These are phyloP conservation scores for Beauveria asiatica DNA, from an alignment of 2,329 filamentous ascomycete genomes.

Conservation along the genomic window DNA sequence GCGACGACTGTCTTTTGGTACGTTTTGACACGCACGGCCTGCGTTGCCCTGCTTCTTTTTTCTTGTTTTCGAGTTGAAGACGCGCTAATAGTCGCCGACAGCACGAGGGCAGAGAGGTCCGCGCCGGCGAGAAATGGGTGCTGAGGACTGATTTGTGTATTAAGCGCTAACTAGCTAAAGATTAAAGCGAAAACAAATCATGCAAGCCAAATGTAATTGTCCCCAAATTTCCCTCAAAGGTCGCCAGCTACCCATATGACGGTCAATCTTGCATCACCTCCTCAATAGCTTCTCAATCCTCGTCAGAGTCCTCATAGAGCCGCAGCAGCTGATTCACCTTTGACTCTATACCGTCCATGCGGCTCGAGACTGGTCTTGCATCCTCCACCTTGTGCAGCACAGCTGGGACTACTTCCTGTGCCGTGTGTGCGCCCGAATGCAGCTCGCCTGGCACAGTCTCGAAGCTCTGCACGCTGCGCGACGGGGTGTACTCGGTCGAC, in stretches of 20 bases:
- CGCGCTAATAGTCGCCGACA: slow-evolving; percentile 19
- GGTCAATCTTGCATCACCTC: not conserved
- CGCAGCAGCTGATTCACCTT: not conserved
- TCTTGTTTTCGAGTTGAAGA: not conserved
- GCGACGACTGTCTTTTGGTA: slow-evolving; percentile 75
- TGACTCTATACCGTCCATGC: not conserved
- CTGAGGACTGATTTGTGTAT: slow-evolving; percentile 76
- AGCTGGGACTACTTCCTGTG: too few relatives aligned
- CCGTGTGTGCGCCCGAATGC: too few relatives aligned
- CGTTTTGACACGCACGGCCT: slow-evolving; percentile 19
- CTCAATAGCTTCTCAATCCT: not conserved
- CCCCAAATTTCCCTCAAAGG: not conserved
- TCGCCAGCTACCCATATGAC: not conserved
- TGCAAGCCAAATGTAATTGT: not conserved
- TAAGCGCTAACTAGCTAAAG: slow-evolving; percentile 29
- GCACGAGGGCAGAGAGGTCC: slow-evolving; percentile 79
- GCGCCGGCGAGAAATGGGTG: slow-evolving; percentile 81
- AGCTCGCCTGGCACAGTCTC: too few relatives aligned
- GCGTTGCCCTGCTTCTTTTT: not conserved
- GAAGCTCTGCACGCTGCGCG: too few relatives aligned
- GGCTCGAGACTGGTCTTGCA: not conserved
- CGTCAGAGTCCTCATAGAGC: not conserved
- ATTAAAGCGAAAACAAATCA: not conserved
- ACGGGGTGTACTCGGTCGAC: not conserved
- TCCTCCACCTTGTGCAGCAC: too few relatives aligned